A percentile compares a stretch with the other conserved stretches of the same genome.
phyloP scores from a whole-genome alignment of 2,329 filamentous ascomycete genomes.

The Fusarium veterinarium region DNA sequence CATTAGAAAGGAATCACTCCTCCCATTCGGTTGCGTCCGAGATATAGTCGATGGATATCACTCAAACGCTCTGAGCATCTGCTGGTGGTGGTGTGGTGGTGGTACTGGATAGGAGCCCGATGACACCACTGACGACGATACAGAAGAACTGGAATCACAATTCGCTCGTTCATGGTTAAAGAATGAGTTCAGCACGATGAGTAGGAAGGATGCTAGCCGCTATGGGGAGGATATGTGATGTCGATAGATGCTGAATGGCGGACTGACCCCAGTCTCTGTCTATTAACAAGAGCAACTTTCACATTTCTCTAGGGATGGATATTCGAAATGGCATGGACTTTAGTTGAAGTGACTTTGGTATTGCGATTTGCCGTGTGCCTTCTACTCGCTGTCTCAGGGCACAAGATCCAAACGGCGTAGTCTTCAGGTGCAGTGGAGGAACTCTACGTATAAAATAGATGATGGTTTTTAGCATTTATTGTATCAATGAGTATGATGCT shows the following conservation, averaged over 20 bases:
- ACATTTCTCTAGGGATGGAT: too few relatives aligned
- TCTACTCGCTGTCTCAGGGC: too few relatives aligned
- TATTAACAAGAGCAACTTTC: neutral
- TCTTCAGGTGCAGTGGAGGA: too few relatives aligned
- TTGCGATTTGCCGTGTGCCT: neutral
- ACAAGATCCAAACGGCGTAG: neutral
- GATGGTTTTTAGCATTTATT: rapidly evolving
- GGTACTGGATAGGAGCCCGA: neutral
- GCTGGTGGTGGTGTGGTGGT: rapidly evolving
- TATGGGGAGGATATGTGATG: neutral
- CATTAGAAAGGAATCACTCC: too few relatives aligned
- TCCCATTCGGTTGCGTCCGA: neutral
- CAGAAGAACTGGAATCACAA: neutral
- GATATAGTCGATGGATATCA: neutral
- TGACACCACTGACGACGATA: too few relatives aligned
- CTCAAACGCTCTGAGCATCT: neutral
- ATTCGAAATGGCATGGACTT: neutral
- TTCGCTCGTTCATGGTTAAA: neutral
- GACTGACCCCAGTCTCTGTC: neutral
- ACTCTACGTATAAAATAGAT: neutral
- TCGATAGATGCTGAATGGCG: neutral
- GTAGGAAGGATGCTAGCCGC: neutral
- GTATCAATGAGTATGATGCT: too few relatives aligned
- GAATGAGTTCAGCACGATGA: neutral
- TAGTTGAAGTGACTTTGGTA: neutral